Evolutionary conservation across 192 early-diverging fungal species (phyloP).

Genomic region (Oehlia diaphana): DNA sequence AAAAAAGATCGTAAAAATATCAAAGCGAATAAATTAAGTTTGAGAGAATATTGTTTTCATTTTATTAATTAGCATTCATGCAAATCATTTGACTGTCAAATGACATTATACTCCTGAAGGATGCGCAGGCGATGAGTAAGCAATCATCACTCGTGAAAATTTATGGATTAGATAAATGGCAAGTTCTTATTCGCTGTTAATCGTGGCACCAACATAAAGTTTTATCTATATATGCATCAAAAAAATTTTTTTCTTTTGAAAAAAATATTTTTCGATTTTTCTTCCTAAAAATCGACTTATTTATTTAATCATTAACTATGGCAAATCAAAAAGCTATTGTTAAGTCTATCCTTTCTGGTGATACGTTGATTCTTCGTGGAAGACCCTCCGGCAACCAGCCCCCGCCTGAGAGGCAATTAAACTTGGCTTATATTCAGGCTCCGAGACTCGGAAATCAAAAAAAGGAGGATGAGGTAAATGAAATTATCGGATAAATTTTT

Average conservation of each 20-base stretch:
- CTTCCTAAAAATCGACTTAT: not conserved
- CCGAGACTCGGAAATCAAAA: slow-evolving; percentile 85
- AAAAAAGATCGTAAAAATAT: not conserved
- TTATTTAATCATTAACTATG: slow-evolving; percentile 30
- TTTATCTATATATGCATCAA: not conserved
- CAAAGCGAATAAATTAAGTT: too few species aligned
- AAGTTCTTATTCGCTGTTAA: not conserved
- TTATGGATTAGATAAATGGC: too few species aligned
- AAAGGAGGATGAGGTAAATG: slow-evolving; percentile 79
- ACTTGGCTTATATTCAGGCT: slow-evolving; percentile 77
- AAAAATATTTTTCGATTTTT: not conserved
- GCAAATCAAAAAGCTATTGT: slow-evolving; percentile 66
- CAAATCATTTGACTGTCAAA: too few species aligned
- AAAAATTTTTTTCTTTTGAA: not conserved
- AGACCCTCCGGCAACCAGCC: slow-evolving; percentile 75
- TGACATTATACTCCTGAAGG: too few species aligned
- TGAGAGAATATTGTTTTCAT: too few species aligned
- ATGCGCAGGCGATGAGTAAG: too few species aligned
- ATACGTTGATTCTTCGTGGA: slow-evolving; percentile 87
- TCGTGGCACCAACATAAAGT: not conserved
- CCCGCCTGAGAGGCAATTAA: slow-evolving; percentile 83
- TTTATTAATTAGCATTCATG: too few species aligned
- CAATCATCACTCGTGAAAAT: too few species aligned
- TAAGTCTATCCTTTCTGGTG: slow-evolving; percentile 90
- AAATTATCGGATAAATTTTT: not conserved